Conservation (phyloP, 495 filamentous ascomycete species). For the Penicillium goetzii region DNA sequence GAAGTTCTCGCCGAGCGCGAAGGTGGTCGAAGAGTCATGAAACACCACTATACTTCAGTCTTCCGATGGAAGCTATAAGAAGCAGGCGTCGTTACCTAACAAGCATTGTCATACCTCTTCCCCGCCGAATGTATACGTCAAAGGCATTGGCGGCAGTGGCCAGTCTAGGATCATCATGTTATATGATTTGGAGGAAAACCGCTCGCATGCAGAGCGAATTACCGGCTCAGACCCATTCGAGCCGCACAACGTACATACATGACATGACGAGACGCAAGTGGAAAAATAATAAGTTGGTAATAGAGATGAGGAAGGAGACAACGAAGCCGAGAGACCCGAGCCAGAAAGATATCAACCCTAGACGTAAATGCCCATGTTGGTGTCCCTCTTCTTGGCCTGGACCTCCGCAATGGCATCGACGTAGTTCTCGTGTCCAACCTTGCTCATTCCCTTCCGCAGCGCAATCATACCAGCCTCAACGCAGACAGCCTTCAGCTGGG, state of each 20-base stretch:
- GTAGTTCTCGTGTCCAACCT: conserved; percentile 98
- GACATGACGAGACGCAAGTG: conserved; percentile 24
- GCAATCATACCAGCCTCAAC: conserved; percentile 99
- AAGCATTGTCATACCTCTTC: not conserved
- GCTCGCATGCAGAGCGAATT: conserved; percentile 33
- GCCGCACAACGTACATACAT: conserved; percentile 37
- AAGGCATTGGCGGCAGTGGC: not conserved
- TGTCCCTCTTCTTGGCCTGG: conserved; percentile 97
- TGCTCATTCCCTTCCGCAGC: conserved; percentile 84
- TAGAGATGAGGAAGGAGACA: conserved; percentile 13
- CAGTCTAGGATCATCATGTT: conserved; percentile 24
- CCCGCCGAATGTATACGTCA: not conserved
- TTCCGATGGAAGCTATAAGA: not conserved
- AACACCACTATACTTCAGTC: not conserved
- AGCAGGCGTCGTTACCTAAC: not conserved
- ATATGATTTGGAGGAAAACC: conserved; percentile 20
- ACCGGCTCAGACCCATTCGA: conserved; percentile 21
- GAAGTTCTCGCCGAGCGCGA: too few species aligned
- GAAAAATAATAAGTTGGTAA: conserved; percentile 18
- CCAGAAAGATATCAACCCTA: conserved; percentile 27
- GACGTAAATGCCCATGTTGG: conserved; percentile 61
- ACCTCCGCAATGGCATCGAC: conserved; percentile 98
- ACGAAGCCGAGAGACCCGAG: conserved; percentile 4
- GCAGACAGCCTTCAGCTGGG: conserved; percentile 96
- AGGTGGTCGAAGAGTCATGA: not conserved